A percentile compares a stretch with the other conserved stretches of the same genome.
Conservation (phyloP, 2,329 filamentous ascomycete species). For the Colletotrichum viniferum region DNA sequence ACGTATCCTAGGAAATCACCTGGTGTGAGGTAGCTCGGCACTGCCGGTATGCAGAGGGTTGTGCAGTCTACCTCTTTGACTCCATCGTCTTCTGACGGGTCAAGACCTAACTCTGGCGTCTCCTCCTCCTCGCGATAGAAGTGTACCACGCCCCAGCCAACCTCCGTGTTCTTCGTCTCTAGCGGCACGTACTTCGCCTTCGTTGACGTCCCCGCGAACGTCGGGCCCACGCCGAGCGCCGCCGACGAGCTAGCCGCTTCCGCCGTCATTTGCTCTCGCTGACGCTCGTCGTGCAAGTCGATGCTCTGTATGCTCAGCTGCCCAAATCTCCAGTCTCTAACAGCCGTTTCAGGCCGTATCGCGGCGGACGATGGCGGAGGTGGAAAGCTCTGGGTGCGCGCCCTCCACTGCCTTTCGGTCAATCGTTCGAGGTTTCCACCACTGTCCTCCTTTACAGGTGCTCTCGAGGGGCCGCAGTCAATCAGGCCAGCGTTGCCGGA, state of each 20-base stretch:
- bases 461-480: conserved; percentile 53
- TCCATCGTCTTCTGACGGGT: conserved; percentile 31
- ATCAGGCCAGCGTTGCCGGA: conserved; percentile 40
- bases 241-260: conserved; percentile 48
- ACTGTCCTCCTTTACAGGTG: conserved; percentile 31
- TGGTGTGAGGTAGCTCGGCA: conserved; percentile 91
- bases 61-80: conserved; percentile 70
- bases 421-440: conserved; percentile 40
- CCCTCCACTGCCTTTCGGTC: conserved; percentile 44
- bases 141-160: conserved; percentile 92
- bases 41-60: conserved; percentile 90
- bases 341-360: conserved; percentile 53
- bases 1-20: conserved; percentile 91
- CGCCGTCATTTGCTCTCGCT: conserved; percentile 35
- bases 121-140: conserved; percentile 88
- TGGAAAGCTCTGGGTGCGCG: conserved; percentile 44
- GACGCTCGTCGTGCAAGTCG: conserved; percentile 59
- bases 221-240: conserved; percentile 59
- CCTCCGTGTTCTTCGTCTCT: conserved; percentile 73
- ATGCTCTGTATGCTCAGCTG: conserved; percentile 81
- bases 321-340: conserved; percentile 80
- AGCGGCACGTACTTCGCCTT: conserved; percentile 81
- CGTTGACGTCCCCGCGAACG: conserved; percentile 72
- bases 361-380: conserved; percentile 47
- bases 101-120: conserved; percentile 57